phyloP scores from a whole-genome alignment of 192 early-diverging fungal species.

The Gigaspora rosea region DNA sequence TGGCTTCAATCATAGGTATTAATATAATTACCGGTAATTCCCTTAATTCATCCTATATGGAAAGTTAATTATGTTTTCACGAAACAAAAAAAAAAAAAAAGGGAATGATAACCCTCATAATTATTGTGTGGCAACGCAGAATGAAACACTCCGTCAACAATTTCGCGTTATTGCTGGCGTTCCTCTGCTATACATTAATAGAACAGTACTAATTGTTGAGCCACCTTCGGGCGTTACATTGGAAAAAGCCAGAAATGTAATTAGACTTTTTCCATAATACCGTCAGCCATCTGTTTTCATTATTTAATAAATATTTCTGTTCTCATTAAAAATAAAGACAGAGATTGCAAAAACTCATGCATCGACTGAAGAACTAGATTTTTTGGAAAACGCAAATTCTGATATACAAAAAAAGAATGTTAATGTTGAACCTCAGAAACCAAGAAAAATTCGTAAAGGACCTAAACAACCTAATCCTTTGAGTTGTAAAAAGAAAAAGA shows the following conservation, averaged over 20 bases:
- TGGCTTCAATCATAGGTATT: slow-evolving; percentile 70
- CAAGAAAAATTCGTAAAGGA: slow-evolving; percentile 63
- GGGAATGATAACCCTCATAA: slow-evolving; percentile 71
- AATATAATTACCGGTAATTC: no score
- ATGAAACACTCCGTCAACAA: slow-evolving; percentile 59
- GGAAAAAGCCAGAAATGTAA: slow-evolving; percentile 49
- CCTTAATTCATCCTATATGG: neutral
- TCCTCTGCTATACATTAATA: slow-evolving; percentile 84
- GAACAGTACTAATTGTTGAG: slow-evolving; percentile 79
- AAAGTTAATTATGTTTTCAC: no score
- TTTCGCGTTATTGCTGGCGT: slow-evolving; percentile 77
- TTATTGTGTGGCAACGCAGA: slow-evolving; percentile 87
- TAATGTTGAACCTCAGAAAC: slow-evolving; percentile 42
- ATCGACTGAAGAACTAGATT: slow-evolving; percentile 49
- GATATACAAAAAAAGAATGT: slow-evolving; percentile 39
- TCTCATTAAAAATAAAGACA: slow-evolving; percentile 21
- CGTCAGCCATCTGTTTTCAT: neutral
- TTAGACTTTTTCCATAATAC: neutral
- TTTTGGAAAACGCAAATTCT: slow-evolving; percentile 56
- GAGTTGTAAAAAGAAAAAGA: slow-evolving; percentile 78
- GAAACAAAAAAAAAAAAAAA: neutral
- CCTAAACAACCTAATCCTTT: slow-evolving; percentile 86
- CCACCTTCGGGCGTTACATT: slow-evolving; percentile 61
- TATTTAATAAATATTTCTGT: neutral
- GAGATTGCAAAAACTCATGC: slow-evolving; percentile 46